Base-by-base conservation (phyloP, 1,139 yeast genomes). In the Sugiyamaella japonica region DNA sequence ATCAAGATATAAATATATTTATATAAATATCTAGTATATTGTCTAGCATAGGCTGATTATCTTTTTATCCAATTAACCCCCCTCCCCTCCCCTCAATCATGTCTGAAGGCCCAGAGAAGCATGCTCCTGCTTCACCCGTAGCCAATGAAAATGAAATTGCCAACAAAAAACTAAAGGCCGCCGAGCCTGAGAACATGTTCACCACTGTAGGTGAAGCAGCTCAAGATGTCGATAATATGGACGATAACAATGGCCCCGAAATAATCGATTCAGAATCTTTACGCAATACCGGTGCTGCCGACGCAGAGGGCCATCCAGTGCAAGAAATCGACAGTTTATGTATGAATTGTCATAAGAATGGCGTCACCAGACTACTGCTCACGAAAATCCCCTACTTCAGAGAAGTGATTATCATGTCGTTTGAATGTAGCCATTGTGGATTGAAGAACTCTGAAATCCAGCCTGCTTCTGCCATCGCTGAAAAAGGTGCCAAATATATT, bases 301-400 rank as follows among this genome's bases (percentile, higher is more conserved):
- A 89, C 69, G 85, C 87, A n/a, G 85, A 83, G 68, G 97, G 97
- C n/a, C 95, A 89, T 64, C 96, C 97, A 5, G 96, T 93, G 16
- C 97, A 90, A 71, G 98, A 93, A 70, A 82, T 95, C 60, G 95
- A 91, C 69, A 89, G 97, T 16, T 75, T 91, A 52, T 95, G 99
- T 76, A 91, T 95, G 96, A 89, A 89, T 75, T 95, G 99, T 72
- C 89, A 85, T 62, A 75, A 91, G 63, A 79, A 83, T 56, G 99
- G 99, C 58, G 77, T 77, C 50, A 93, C 99, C 13, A 77, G 95
- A 63, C 70, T 95, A 70, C 76, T 95, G 52, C 76, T 95, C 66
- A 93, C 99, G 13, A 78, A 84, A 58, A 95, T 95, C 63, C 99
- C 99, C 10, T 90, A 77, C 66, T 95, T 95, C 75, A 78, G 93